Conservation (phyloP, 1,284 basidiomycete genomes). For the Puccinia brachypodii region DNA sequence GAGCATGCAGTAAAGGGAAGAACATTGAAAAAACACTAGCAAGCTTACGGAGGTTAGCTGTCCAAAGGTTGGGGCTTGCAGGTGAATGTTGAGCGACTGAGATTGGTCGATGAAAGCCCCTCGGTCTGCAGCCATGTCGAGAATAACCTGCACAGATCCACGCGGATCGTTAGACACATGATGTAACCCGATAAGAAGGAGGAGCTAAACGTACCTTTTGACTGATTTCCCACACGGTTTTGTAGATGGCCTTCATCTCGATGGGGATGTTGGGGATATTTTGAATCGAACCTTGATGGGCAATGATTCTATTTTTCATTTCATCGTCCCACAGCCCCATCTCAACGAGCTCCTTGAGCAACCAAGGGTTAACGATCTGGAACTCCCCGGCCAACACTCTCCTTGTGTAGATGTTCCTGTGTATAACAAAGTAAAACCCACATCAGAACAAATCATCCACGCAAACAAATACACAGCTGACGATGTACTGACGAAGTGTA, state of each 20-base stretch:
- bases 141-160: constrained; percentile 61
- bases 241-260: constrained; percentile 93
- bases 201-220: constrained; percentile 71
- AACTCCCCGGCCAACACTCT: constrained; percentile 99
- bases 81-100: constrained; percentile 81
- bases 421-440: constrained; percentile 13
- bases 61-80: constrained; percentile 84
- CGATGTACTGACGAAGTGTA: constrained; percentile 72
- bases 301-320: constrained; percentile 99
- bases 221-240: constrained; percentile 98
- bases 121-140: constrained; percentile 96
- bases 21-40: not conserved
- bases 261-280: constrained; percentile 81
- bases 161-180: not conserved
- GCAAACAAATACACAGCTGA: constrained; percentile 9
- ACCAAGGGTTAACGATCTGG: constrained; percentile 98
- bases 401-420: constrained; percentile 95
- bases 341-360: constrained; percentile 93
- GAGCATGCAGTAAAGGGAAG: not conserved
- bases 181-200: not conserved
- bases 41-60: constrained; percentile 64
- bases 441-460: constrained; percentile 25
- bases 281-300: constrained; percentile 89
- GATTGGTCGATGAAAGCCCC: constrained; percentile 96
- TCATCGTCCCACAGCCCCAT: constrained; percentile 94